phyloP scores from a whole-genome alignment of 495 filamentous ascomycete genomes.

The Xylaria grammica region DNA sequence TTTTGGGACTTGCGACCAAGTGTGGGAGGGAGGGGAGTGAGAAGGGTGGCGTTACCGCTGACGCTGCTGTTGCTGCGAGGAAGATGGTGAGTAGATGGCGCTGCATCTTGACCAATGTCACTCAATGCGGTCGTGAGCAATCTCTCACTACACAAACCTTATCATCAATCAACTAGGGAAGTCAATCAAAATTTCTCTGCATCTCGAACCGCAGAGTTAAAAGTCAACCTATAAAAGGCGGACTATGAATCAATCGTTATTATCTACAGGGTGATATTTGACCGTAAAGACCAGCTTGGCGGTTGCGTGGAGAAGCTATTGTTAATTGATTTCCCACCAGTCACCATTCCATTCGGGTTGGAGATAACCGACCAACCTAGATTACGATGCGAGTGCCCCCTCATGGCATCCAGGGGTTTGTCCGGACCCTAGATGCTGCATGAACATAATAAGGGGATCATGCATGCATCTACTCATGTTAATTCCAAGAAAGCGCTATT shows the following conservation, averaged over 20 bases:
- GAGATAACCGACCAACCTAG: not conserved
- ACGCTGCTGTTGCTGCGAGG: not conserved
- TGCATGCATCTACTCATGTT: not conserved
- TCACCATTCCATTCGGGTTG: not conserved
- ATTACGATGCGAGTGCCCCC: no score
- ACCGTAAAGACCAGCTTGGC: slow-evolving; percentile 8
- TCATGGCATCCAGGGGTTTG: not conserved
- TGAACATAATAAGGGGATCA: slow-evolving; percentile 1
- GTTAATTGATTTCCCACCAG: slow-evolving; percentile 15
- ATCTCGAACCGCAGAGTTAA: not conserved
- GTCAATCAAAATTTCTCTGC: not conserved
- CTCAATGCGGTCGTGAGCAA: not conserved
- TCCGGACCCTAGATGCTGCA: not conserved
- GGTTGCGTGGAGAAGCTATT: slow-evolving; percentile 4
- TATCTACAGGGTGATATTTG: no score
- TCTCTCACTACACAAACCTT: not conserved
- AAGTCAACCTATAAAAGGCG: no score
- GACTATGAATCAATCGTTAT: no score
- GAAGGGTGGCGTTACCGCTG: not conserved
- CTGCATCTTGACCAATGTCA: not conserved
- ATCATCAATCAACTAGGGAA: no score
- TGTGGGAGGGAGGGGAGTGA: not conserved
- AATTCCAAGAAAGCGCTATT: not conserved
- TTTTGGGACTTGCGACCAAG: not conserved
- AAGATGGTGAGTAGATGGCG: not conserved